Base-by-base conservation (phyloP, 352 stramenopile genomes). In the Pythium aphanidermatum region DNA sequence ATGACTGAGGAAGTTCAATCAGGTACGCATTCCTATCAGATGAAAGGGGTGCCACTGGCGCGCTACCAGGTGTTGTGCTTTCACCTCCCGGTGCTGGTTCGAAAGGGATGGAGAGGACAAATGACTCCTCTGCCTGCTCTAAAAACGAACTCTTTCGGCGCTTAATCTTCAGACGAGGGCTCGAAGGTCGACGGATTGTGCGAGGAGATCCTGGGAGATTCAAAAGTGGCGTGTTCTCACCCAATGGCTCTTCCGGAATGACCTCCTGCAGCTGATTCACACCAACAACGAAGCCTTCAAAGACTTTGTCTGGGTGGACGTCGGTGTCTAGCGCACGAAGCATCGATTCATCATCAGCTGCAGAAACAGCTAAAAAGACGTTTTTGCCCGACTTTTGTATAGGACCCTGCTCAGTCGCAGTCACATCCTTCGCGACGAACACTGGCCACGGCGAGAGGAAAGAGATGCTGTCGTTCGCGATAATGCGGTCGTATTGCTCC, bases 251-350 rank as follows among this genome's bases (percentile, higher is more conserved):
- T n/a, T 66, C 58, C 1, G 28, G n/a, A 5, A 36, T 23, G 64
- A 58, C 56, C 52, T 84, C 66, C 37, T 86, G 62, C 0, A 89
- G 51, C 32, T 87, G 75, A 29, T 87, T 84, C 32, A 92, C 75
- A 28, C 77, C 81, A 1, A 92, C 78, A n/a, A 89, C 66, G 42
- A 86, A 92, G 7, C 81, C 81, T 59, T 89, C 74, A 59, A 92
- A 90, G 11, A 89, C 70, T 39, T 65, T 44, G 14, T 70, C 55
- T 9, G 59, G 49, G 8, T 58, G 68, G 24, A 68, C 63, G 39
- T 83, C 68, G 3, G 71, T 66, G 32, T 83, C 66, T 43, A 86
- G 54, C 0, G 73, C 74, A 26, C 79, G 79, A n/a, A 91, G 55
- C 49, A 71, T 77, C 4, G 75, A 86, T n/a, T 91, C 79, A 45